phyloP scores from a whole-genome alignment of 2,329 filamentous ascomycete genomes.

The Cytospora leucostoma region DNA sequence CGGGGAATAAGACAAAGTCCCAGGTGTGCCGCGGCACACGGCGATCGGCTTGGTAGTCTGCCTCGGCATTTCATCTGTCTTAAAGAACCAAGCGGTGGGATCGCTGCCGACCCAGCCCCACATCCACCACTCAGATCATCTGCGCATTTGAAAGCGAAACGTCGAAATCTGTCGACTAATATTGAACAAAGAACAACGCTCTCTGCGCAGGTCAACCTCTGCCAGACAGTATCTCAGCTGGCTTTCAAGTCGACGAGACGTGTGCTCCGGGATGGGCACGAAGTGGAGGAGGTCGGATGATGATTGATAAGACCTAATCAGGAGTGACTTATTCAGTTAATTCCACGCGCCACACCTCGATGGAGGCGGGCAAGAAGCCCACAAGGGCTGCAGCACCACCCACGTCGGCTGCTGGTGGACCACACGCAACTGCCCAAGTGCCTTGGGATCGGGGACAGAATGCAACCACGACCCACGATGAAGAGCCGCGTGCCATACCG shows the following conservation, averaged over 20 bases:
- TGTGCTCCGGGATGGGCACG: slow-evolving; percentile 12
- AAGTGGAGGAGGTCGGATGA: slow-evolving; percentile 9
- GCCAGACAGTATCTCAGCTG: background rate
- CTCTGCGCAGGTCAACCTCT: background rate
- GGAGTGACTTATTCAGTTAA: background rate
- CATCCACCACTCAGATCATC: slow-evolving; percentile 2
- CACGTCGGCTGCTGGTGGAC: slow-evolving; percentile 21
- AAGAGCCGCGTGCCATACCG: slow-evolving; percentile 30
- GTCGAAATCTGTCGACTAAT: slow-evolving; percentile 1
- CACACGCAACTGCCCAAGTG: background rate
- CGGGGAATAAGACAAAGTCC: too few species aligned
- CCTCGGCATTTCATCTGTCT: background rate
- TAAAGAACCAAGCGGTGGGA: background rate
- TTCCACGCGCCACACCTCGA: slow-evolving; percentile 4
- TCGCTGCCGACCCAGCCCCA: background rate
- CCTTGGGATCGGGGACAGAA: background rate
- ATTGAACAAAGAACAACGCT: background rate
- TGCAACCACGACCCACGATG: slow-evolving; percentile 5
- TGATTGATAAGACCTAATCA: background rate
- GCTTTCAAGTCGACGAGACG: background rate
- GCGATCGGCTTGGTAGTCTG: background rate
- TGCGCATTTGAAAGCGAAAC: background rate
- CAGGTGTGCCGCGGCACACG: background rate
- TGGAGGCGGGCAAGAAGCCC: slow-evolving; percentile 13
- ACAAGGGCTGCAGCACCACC: slow-evolving; percentile 22